Evolutionary conservation across 257 asterid species (phyloP).

Genomic region (Solanum bulbocastanum): DNA sequence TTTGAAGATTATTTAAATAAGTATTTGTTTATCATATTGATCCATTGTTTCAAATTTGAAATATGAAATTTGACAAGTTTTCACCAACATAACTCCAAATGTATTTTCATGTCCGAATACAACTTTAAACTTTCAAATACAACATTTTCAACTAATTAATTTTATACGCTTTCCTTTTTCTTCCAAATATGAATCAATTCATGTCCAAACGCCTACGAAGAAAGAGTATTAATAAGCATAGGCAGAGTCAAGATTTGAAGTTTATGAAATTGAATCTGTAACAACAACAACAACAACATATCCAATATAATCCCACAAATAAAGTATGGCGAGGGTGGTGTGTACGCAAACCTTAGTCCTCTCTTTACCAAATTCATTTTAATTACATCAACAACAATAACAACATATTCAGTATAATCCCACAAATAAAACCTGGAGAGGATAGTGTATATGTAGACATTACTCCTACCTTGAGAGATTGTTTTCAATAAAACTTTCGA

Average conservation of each 20-base stretch:
- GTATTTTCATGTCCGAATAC: background rate
- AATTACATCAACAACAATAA: no score
- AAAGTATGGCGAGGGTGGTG: fast-evolving
- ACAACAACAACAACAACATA: background rate
- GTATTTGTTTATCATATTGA: background rate
- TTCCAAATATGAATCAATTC: background rate
- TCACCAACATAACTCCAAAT: background rate
- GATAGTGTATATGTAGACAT: no score
- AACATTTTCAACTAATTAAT: background rate
- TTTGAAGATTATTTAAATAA: background rate
- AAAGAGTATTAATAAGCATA: background rate
- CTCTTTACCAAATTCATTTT: no score
- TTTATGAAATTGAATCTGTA: background rate
- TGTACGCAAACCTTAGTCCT: background rate
- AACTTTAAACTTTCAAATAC: background rate
- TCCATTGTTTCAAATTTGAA: background rate
- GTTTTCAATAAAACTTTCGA: background rate
- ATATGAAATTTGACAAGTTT: background rate
- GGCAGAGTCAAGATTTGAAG: background rate
- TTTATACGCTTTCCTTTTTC: background rate
- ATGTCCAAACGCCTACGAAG: background rate
- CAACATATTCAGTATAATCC: background rate
- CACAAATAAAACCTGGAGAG: no score
- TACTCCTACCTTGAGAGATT: background rate
- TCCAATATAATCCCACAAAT: fast-evolving